Conservation (phyloP, 2,329 filamentous ascomycete genomes). For the Mycocentrospora acerina region DNA sequence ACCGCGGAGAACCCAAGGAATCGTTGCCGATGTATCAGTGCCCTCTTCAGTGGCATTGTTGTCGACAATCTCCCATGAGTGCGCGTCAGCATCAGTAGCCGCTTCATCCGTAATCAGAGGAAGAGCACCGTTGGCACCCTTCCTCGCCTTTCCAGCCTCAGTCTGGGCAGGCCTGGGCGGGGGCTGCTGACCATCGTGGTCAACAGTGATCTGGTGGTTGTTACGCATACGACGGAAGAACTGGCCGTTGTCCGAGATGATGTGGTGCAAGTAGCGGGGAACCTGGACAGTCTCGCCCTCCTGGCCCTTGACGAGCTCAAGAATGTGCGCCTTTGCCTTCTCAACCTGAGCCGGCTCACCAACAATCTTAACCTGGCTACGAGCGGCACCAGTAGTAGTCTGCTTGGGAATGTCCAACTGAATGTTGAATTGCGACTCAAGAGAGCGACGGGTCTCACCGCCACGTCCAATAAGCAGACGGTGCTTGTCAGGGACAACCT, state of each 20-base stretch:
- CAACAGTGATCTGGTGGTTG: constrained; percentile 85
- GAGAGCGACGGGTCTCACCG: constrained; percentile 79
- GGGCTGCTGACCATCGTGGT: constrained; percentile 79
- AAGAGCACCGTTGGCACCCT: constrained; percentile 64
- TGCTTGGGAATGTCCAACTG: constrained; percentile 89
- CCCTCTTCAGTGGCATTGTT: constrained; percentile 58
- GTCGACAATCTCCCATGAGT: constrained; percentile 84
- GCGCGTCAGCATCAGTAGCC: constrained; percentile 56
- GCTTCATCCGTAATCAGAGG: constrained; percentile 92
- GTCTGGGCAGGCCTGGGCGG: constrained; percentile 67
- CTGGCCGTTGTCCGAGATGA: constrained; percentile 82
- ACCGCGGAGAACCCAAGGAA: constrained; percentile 88
- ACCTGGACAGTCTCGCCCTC: constrained; percentile 86
- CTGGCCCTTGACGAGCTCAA: constrained; percentile 76
- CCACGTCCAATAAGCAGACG: constrained; percentile 87
- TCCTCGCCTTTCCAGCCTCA: constrained; percentile 47
- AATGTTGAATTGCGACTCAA: constrained; percentile 85
- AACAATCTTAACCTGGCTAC: constrained; percentile 82
- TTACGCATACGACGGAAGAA: constrained; percentile 90
- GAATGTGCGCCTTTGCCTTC: constrained; percentile 84
- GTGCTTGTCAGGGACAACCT: constrained; percentile 89
- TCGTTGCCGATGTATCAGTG: constrained; percentile 54
- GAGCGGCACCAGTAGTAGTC: constrained; percentile 64
- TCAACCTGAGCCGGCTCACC: constrained; percentile 78
- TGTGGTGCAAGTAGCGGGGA: constrained; percentile 79